Percentiles rank a stretch among this genome's conserved stretches.
phyloP scores from a whole-genome alignment of 805 yeast species.

The Pachysolen tannophilus region DNA sequence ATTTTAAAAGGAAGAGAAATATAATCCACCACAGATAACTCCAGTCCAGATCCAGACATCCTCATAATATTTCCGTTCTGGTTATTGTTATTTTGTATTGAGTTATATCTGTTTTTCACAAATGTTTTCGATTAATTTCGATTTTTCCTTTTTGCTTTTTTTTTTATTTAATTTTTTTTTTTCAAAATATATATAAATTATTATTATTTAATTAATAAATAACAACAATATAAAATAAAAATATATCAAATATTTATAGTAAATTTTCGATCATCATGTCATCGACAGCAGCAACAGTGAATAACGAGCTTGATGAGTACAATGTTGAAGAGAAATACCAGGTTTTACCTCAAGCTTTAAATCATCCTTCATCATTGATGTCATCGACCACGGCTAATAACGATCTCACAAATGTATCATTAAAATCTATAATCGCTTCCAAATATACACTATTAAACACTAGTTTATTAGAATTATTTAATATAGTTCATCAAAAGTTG shows the following conservation, averaged over 20 bases:
- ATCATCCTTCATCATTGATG: constrained; percentile 10
- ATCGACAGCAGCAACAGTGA: background rate
- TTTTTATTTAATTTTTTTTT: background rate
- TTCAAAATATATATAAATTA: background rate
- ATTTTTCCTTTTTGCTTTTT: background rate
- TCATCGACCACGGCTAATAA: constrained; percentile 7
- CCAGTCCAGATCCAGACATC: too few species aligned
- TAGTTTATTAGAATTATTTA: constrained; percentile 15
- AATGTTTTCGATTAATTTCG: background rate
- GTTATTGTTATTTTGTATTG: too few species aligned
- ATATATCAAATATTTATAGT: too few species aligned
- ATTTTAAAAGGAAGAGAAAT: constrained; percentile 23
- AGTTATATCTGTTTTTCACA: too few species aligned
- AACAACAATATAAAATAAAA: background rate
- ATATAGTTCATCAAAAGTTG: background rate
- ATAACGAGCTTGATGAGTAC: background rate
- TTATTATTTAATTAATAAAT: background rate
- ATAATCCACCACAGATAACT: constrained; percentile 24
- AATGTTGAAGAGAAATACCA: background rate
- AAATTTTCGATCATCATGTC: background rate
- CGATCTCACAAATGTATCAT: constrained; percentile 17
- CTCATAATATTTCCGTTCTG: too few species aligned
- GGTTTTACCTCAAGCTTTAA: background rate
- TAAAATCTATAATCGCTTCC: constrained; percentile 26
- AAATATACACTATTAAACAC: constrained; percentile 24